phyloP scores from a whole-genome alignment of 2,329 filamentous ascomycete genomes.

The Cadophora luteo-olivacea region DNA sequence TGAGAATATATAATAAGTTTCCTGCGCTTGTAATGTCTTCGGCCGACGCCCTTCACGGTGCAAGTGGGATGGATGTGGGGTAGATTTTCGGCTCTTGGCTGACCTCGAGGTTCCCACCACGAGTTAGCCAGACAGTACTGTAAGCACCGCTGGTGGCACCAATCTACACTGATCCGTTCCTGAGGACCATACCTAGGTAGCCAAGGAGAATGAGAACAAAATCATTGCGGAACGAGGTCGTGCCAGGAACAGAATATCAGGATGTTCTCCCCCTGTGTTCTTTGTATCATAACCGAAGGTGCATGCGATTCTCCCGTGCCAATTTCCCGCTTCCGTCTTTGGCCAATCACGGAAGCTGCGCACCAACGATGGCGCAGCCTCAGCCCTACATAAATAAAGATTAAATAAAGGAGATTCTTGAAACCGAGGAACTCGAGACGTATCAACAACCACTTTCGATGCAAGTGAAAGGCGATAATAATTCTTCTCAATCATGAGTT shows the following conservation, averaged over 20 bases:
- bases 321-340: conserved; percentile 9
- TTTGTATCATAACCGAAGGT: no score
- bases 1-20: background rate
- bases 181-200: no score
- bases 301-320: background rate
- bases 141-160: no score
- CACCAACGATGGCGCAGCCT: background rate
- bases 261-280: background rate
- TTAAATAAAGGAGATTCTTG: background rate
- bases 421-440: no score
- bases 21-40: background rate
- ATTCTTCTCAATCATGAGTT: conserved; percentile 14
- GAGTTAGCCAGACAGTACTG: background rate
- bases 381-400: background rate
- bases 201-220: background rate
- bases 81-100: background rate
- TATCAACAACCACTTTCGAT: background rate
- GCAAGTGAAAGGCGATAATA: background rate
- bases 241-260: background rate
- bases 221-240: background rate
- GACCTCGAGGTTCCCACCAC: background rate
- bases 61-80: conserved; percentile 10
- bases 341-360: conserved; percentile 18
- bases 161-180: background rate
- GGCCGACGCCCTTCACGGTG: background rate